Evolutionary conservation across 306 rosid genomes (phyloP), one percentile per base, ranked within the genome.

Genomic region (Pterocarpus santalinus): DNA sequence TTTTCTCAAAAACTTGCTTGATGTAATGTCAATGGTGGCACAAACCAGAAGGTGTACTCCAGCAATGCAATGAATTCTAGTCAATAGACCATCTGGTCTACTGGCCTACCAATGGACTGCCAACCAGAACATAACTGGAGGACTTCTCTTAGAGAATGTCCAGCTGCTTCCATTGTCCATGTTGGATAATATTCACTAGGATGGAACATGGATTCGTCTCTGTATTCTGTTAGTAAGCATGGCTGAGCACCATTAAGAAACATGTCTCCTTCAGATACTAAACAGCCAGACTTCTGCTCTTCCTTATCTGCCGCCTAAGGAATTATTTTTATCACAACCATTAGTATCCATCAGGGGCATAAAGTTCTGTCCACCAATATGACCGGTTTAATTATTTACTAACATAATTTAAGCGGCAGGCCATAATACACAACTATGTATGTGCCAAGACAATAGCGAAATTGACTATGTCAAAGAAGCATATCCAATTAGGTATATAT

Each of bases 231-330:
- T 16, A 64, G 60, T 52, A 68, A 44, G 84, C 75, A 76, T 47
- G 88, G 84, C 58, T 78, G 83, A n/a, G 91, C 97, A 81, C 92
- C 94, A 85, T 84, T 89, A 80, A 91, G 87, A 60, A 91, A 33
- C 81, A 84, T 49, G 75, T 89, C 95, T 62, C 91, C 95, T 82
- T 87, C 90, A 33, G 95, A 91, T 82, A 69, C 44, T 71, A 86
- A 78, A 64, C 61, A 49, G 39, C 95, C 92, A 39, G 92, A 74
- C 64, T 76, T 80, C 1, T 39, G 72, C 80, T 80, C 89, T 70
- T 75, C 90, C 65, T 55, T 80, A 78, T 87, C 95, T 67, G 89
- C 87, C 5, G 91, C 92, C 91, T 89, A 41, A 4, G 1, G 60
- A 76, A 72, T 65, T 75, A 82, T 35, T 49, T 53, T 34, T 56